Percentiles rank a stretch among this genome's conserved stretches.
These are phyloP conservation scores for Ophiocordyceps robertsii DNA, from an alignment of 2,329 filamentous ascomycete species.

Conservation along the genomic window DNA sequence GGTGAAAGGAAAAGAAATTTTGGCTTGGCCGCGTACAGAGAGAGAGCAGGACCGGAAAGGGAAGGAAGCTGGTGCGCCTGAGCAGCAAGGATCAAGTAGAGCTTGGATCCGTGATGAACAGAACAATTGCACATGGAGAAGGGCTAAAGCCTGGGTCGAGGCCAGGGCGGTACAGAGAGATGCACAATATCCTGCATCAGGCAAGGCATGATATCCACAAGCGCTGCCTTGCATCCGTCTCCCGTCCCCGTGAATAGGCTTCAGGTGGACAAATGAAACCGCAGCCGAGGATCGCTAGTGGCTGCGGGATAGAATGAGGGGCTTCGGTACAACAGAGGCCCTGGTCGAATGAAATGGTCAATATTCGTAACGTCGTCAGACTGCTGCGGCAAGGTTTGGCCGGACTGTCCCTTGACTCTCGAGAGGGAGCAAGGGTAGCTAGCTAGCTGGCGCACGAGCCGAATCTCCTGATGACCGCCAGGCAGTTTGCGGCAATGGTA, in stretches of 20 bases:
- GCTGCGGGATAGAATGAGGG: constrained; percentile 1
- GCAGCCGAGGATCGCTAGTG: background rate
- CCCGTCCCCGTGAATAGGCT: background rate
- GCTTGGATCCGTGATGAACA: background rate
- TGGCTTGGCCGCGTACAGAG: no score
- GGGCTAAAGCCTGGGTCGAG: background rate
- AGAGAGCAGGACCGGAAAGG: background rate
- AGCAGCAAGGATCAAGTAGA: background rate
- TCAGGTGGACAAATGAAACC: background rate
- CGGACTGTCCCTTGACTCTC: background rate
- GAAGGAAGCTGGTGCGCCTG: background rate
- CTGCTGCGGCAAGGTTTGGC: background rate
- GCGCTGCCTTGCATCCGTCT: background rate
- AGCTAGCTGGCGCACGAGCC: background rate
- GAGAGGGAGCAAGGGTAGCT: background rate
- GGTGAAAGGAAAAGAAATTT: no score
- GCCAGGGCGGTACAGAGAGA: background rate
- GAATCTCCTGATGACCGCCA: background rate
- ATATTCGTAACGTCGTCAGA: constrained; percentile 18
- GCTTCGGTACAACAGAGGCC: constrained; percentile 7
- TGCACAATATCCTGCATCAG: background rate
- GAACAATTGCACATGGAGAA: background rate
- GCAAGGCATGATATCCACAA: background rate
- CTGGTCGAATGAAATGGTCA: constrained; percentile 4
- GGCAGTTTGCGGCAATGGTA: background rate